A percentile compares a stretch with the other conserved stretches of the same genome.
These are phyloP conservation scores for Truncatella angustata DNA, from an alignment of 2,329 filamentous ascomycete genomes.

Conservation along the genomic window DNA sequence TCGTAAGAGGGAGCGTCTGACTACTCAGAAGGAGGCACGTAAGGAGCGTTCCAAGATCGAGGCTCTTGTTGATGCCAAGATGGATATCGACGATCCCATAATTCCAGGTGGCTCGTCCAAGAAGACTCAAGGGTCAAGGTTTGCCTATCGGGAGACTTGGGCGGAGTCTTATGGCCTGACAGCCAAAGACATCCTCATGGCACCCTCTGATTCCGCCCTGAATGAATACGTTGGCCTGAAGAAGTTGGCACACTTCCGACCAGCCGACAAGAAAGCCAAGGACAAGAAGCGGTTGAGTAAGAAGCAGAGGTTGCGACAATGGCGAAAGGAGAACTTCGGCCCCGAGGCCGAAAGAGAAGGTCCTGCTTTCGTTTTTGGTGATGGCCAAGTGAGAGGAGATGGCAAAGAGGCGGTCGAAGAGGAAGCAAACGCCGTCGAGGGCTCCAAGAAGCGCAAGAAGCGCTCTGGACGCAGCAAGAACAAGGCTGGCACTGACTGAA, in stretches of 20 bases:
- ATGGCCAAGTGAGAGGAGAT: conserved; percentile 23
- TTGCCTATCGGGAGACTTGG: conserved; percentile 93
- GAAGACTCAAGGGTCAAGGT: conserved; percentile 44
- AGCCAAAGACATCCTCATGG: conserved; percentile 81
- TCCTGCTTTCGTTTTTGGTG: conserved; percentile 57
- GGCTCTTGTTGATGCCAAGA: conserved; percentile 76
- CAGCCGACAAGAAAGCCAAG: conserved; percentile 82
- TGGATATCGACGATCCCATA: conserved; percentile 69
- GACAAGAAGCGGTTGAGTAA: conserved; percentile 89
- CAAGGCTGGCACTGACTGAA: neutral
- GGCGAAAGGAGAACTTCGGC: conserved; percentile 68
- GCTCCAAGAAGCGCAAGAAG: conserved; percentile 31
- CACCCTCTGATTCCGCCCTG: conserved; percentile 79
- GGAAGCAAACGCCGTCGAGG: conserved; percentile 32
- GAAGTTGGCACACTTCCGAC: conserved; percentile 88
- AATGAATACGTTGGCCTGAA: conserved; percentile 93
- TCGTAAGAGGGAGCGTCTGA: conserved; percentile 56
- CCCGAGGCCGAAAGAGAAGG: conserved; percentile 54
- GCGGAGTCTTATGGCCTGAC: conserved; percentile 89
- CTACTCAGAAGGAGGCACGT: conserved; percentile 69
- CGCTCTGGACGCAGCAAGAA: conserved; percentile 7
- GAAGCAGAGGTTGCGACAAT: conserved; percentile 86
- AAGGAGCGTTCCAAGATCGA: conserved; percentile 82
- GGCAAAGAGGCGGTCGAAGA: conserved; percentile 22
- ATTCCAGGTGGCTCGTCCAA: conserved; percentile 41